Percentiles rank a stretch among this genome's conserved stretches.
These are phyloP conservation scores for Aspergillus sp. DNA, from an alignment of 2,329 filamentous ascomycete genomes.

Conservation along the genomic window DNA sequence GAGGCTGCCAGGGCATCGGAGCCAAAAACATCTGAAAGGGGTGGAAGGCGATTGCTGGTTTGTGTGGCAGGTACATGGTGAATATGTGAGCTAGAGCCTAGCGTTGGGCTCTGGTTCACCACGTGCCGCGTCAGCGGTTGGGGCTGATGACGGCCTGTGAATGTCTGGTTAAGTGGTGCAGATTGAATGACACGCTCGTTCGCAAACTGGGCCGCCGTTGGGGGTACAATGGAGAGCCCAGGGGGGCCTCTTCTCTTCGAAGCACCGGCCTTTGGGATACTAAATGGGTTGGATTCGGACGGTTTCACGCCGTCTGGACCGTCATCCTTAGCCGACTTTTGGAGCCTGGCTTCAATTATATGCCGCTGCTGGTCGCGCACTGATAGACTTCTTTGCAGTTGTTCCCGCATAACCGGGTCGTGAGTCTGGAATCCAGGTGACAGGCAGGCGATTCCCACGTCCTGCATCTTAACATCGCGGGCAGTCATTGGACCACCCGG, in stretches of 20 bases:
- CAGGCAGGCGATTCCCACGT: conserved; percentile 89
- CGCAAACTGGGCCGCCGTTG: conserved; percentile 87
- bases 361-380: conserved; percentile 91
- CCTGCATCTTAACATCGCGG: conserved; percentile 80
- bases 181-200: conserved; percentile 96
- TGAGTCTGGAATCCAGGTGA: conserved; percentile 96
- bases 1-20: conserved; percentile 63
- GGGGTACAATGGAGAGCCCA: conserved; percentile 90
- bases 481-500: conserved; percentile 69
- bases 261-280: conserved; percentile 41
- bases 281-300: conserved; percentile 44
- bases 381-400: conserved; percentile 88
- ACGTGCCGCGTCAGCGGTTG: conserved; percentile 75
- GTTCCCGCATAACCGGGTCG: conserved; percentile 94
- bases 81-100: conserved; percentile 83
- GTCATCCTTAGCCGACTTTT: conserved; percentile 82
- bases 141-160: conserved; percentile 82
- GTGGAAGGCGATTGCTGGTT: conserved; percentile 87
- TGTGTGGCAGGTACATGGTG: conserved; percentile 86
- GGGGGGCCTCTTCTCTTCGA: conserved; percentile 66
- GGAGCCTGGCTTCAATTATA: conserved; percentile 87
- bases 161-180: conserved; percentile 89
- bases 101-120: conserved; percentile 76
- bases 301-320: conserved; percentile 61
- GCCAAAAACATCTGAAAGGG: conserved; percentile 92